Base-by-base conservation (phyloP, 1,284 basidiomycete genomes). In the Phellinidium pouzarii region DNA sequence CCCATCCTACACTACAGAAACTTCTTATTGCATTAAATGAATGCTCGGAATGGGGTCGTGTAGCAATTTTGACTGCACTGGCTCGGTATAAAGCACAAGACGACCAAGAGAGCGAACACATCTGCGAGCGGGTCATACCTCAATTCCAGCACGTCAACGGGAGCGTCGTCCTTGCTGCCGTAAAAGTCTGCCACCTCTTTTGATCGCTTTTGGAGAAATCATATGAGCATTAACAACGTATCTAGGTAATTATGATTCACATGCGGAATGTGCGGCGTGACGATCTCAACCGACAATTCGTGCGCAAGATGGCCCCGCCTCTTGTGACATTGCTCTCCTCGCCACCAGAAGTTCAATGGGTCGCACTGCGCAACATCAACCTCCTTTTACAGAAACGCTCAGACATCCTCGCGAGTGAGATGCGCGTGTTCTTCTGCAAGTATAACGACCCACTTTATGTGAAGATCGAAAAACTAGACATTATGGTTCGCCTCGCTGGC, bases 371-470 rank as follows among this genome's bases (percentile, higher is more conserved):
- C 26, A 98, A 99, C 66, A 94, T 98, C 74, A 95, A 97, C 63
- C 80, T 99, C 45, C 80, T 99, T 46, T 80, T 98, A 19, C 96
- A 99, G 69, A 93, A 94, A 61, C 84, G 92, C 3, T 76, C 91
- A 0, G 89, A 94, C 55, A 78, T 97, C 52, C 79, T 99, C 4
- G 82, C 87, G 25, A 94, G 91, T 69, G 95, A 99, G 70, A 94
- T 99, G 84, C 84, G 94, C 54, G 94, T 99, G 22, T 99, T 99
- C 70, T 99, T 99, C 76, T 99, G 96, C 85, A 99, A 99, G 69
- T 99, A 99, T 74, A 99, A 98, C 67, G 96, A 99, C 65, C 95
- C 96, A 2, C 75, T 94, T 29, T 99, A 99, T 65, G 94, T 98
- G 69, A 99, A 99, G 72, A 81, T 98, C 48, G 95, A 96, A 68